Percentiles rank a stretch among this genome's conserved stretches.
Conservation (phyloP, 257 asterid species). For the Agastache rugosa region DNA sequence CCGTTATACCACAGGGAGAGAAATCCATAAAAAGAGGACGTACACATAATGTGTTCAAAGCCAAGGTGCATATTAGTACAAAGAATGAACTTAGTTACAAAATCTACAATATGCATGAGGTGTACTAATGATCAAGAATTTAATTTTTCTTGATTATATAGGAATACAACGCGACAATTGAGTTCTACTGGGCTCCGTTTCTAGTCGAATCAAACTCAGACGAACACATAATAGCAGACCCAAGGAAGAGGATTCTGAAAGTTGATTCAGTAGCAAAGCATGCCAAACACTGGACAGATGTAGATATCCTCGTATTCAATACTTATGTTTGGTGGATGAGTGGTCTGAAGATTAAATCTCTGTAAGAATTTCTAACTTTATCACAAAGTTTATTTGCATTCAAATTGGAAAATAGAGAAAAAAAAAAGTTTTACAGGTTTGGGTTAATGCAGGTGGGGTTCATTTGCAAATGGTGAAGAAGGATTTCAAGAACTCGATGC, state of each 20-base stretch:
- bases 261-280: constrained; percentile 89
- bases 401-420: too few relatives aligned
- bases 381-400: background rate
- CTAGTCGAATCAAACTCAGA: constrained; percentile 85
- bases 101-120: background rate
- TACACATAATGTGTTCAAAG: constrained; percentile 57
- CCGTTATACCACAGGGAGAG: constrained; percentile 64
- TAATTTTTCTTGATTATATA: constrained; percentile 19
- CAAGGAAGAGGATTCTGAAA: constrained; percentile 74
- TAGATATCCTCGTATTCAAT: constrained; percentile 83
- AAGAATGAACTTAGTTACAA: background rate
- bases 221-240: constrained; percentile 56
- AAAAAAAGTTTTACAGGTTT: background rate
- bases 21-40: constrained; percentile 79
- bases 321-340: constrained; percentile 98
- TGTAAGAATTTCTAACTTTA: constrained; percentile 48
- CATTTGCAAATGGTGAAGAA: constrained; percentile 79
- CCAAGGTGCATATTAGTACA: constrained; percentile 42
- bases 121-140: background rate
- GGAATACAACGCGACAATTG: constrained; percentile 82
- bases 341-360: constrained; percentile 74
- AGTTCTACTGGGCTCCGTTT: constrained; percentile 94
- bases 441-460: constrained; percentile 76
- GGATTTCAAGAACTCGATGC: constrained; percentile 81
- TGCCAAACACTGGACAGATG: constrained; percentile 80